Evolutionary conservation across 2,329 filamentous ascomycete genomes (phyloP).

Genomic region (Fusarium subglutinans): DNA sequence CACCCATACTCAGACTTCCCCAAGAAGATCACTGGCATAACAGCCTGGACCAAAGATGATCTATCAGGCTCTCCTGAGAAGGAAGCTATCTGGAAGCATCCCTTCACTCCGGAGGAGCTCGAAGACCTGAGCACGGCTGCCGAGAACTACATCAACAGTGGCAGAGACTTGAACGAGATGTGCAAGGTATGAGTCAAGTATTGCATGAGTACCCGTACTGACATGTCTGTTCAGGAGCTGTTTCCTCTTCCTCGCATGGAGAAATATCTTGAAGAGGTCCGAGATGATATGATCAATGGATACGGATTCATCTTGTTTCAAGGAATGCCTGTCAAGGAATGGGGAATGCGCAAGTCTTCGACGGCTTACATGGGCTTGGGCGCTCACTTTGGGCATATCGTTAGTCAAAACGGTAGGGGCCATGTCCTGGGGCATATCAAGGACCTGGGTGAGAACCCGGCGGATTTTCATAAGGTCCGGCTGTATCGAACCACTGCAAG

Average conservation of each 20-base stretch:
- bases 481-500: slow-evolving; percentile 78
- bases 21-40: slow-evolving; percentile 74
- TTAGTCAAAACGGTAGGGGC: slow-evolving; percentile 83
- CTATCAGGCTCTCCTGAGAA: slow-evolving; percentile 69
- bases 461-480: slow-evolving; percentile 82
- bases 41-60: slow-evolving; percentile 75
- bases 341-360: slow-evolving; percentile 81
- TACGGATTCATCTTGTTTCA: slow-evolving; percentile 94
- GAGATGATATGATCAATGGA: slow-evolving; percentile 68
- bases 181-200: background rate
- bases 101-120: slow-evolving; percentile 61
- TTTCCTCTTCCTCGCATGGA: slow-evolving; percentile 48
- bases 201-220: accelerated
- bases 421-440: slow-evolving; percentile 90
- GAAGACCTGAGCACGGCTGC: slow-evolving; percentile 11
- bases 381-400: slow-evolving; percentile 84
- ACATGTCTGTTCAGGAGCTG: slow-evolving; percentile 37
- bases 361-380: slow-evolving; percentile 87
- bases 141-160: slow-evolving; percentile 9
- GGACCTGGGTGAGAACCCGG: slow-evolving; percentile 79
- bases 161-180: slow-evolving; percentile 6
- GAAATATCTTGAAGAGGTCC: slow-evolving; percentile 47
- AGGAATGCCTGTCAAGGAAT: slow-evolving; percentile 77
- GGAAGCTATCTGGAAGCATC: slow-evolving; percentile 69
- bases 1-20: slow-evolving; percentile 76